These are phyloP conservation scores for Fragilariopsis cylindrus DNA, from an alignment of 108 stramenopile genomes.

Conservation along the genomic window DNA sequence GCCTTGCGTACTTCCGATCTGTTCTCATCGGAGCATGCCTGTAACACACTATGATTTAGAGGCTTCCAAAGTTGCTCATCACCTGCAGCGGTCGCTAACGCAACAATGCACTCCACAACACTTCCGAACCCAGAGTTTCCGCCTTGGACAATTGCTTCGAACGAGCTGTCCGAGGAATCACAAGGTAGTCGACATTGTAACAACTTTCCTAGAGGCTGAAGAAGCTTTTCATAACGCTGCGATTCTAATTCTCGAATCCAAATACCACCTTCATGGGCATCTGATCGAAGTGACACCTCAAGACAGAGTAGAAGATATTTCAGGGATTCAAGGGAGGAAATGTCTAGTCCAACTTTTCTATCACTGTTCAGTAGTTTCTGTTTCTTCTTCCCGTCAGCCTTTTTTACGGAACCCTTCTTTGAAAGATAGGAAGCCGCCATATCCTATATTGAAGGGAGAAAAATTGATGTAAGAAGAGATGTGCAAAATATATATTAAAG, in stretches of 20 bases:
- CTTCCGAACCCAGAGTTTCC: slow-evolving; percentile 45
- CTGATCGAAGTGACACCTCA: slow-evolving; percentile 72
- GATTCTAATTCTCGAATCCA: slow-evolving; percentile 85
- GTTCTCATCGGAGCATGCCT: slow-evolving; percentile 65
- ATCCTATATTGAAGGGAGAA: slow-evolving; percentile 18
- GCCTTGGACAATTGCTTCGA: slow-evolving; percentile 61
- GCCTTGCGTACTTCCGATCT: slow-evolving; percentile 76
- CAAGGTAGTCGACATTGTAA: slow-evolving; percentile 54
- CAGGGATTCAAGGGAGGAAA: slow-evolving; percentile 28
- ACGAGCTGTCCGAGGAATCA: slow-evolving; percentile 37
- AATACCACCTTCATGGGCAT: slow-evolving; percentile 82
- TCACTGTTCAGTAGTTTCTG: slow-evolving; percentile 24
- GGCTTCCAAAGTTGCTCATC: slow-evolving; percentile 92
- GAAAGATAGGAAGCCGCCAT: slow-evolving; percentile 12
- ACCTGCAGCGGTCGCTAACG: slow-evolving; percentile 83
- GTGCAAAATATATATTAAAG: background rate
- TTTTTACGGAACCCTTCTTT: slow-evolving; percentile 1
- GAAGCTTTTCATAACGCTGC: slow-evolving; percentile 60
- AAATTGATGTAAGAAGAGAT: background rate
- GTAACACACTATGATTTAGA: slow-evolving; percentile 81
- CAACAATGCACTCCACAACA: slow-evolving; percentile 71
- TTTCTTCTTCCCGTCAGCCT: slow-evolving; percentile 28
- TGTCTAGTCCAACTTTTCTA: background rate
- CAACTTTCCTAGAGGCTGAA: slow-evolving; percentile 72
- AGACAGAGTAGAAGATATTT: slow-evolving; percentile 71